Conservation (phyloP, 805 yeast genomes). For the Maudiozyma turicensis region DNA sequence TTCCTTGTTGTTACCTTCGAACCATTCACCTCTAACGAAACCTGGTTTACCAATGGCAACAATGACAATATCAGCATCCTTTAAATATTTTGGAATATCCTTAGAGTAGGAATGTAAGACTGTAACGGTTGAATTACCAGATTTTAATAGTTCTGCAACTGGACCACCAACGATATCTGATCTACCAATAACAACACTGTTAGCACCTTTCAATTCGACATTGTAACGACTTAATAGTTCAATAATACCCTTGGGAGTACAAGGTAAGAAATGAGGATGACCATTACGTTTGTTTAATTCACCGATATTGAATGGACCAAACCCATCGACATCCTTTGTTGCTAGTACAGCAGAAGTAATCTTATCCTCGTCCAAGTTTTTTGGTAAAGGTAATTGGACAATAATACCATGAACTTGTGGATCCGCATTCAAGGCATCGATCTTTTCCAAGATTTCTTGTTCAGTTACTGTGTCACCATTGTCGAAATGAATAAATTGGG, state of each 20-base stretch:
- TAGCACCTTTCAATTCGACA: slow-evolving; percentile 61
- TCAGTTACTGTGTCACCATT: slow-evolving; percentile 50
- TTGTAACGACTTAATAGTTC: slow-evolving; percentile 64
- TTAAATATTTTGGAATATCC: slow-evolving; percentile 47
- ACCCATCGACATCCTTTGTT: slow-evolving; percentile 92
- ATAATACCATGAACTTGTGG: slow-evolving; percentile 74
- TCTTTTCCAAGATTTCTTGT: slow-evolving; percentile 36
- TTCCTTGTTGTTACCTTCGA: slow-evolving; percentile 39
- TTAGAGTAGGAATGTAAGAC: slow-evolving; percentile 68
- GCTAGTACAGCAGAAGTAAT: slow-evolving; percentile 76
- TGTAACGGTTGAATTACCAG: slow-evolving; percentile 81
- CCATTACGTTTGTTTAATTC: slow-evolving; percentile 86
- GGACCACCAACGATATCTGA: slow-evolving; percentile 96
- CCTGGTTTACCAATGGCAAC: slow-evolving; percentile 68
- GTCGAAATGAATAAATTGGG: slow-evolving; percentile 54
- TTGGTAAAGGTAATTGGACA: slow-evolving; percentile 85
- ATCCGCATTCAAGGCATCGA: slow-evolving; percentile 62
- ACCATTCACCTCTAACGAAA: slow-evolving; percentile 67
- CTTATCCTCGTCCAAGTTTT: slow-evolving; percentile 62
- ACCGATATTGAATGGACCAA: slow-evolving; percentile 80
- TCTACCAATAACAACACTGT: slow-evolving; percentile 88
- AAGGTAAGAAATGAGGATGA: slow-evolving; percentile 72
- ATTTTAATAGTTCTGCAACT: slow-evolving; percentile 71
- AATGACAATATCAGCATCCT: slow-evolving; percentile 74
- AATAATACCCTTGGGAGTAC: slow-evolving; percentile 93